phyloP scores from a whole-genome alignment of 805 yeast genomes.

The Schizosaccharomyces osmophilus region DNA sequence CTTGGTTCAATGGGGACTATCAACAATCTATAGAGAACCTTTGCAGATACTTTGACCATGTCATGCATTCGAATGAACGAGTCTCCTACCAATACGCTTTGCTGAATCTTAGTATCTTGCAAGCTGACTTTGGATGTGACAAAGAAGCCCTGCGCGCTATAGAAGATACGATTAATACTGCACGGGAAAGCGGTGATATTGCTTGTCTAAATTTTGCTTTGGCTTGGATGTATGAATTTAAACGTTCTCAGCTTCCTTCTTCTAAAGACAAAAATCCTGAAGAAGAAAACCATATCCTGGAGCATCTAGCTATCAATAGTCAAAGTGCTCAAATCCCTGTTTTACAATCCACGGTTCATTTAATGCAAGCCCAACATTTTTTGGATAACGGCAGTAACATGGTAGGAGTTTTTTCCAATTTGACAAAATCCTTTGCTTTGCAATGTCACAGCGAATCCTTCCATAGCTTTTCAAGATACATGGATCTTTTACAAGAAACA shows the following conservation, averaged over 20 bases:
- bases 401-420: neutral
- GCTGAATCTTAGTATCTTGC: conserved; percentile 44
- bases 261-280: neutral
- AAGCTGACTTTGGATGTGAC: conserved; percentile 40
- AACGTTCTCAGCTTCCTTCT: conserved; percentile 24
- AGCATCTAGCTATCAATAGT: neutral
- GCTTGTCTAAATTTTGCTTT: conserved; percentile 46
- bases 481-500: neutral
- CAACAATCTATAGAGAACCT: conserved; percentile 28
- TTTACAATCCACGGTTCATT: neutral
- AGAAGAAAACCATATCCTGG: neutral
- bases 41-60: conserved; percentile 43
- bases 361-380: neutral
- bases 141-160: conserved; percentile 47
- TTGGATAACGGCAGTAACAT: neutral
- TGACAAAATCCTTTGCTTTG: neutral
- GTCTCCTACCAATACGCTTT: conserved; percentile 55
- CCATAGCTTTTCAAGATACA: neutral
- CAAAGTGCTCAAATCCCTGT: neutral
- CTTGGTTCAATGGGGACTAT: conserved; percentile 26
- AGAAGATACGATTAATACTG: conserved; percentile 69
- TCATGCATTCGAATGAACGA: conserved; percentile 31
- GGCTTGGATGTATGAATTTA: conserved; percentile 49
- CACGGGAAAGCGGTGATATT: conserved; percentile 61
- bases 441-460: neutral